phyloP scores from a whole-genome alignment of 192 early-diverging fungal genomes.

The Coemansia sp. region DNA sequence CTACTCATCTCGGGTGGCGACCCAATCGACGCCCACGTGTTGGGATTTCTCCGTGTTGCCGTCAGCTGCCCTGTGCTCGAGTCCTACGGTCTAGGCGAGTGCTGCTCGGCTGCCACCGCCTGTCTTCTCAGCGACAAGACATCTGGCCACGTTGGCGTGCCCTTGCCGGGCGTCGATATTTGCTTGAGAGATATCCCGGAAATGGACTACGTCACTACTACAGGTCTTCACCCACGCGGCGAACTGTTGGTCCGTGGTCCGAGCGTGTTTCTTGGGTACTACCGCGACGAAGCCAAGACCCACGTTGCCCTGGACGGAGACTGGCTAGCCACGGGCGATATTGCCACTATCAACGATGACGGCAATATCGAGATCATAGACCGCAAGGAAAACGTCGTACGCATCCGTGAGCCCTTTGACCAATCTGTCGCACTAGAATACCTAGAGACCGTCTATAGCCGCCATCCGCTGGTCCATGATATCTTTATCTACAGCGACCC shows the following conservation, averaged over 20 bases:
- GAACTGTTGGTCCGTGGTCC: slow-evolving; percentile 85
- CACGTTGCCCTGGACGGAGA: slow-evolving; percentile 73
- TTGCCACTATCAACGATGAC: slow-evolving; percentile 71
- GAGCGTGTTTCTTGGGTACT: slow-evolving; percentile 74
- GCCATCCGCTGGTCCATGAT: slow-evolving; percentile 78
- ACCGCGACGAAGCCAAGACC: slow-evolving; percentile 76
- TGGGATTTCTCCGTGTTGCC: slow-evolving; percentile 63
- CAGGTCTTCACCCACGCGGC: slow-evolving; percentile 78
- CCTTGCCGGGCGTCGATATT: slow-evolving; percentile 71
- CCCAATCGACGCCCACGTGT: slow-evolving; percentile 59
- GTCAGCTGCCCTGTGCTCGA: slow-evolving; percentile 60
- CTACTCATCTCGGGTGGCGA: slow-evolving; percentile 62
- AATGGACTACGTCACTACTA: slow-evolving; percentile 76
- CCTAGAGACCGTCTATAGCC: slow-evolving; percentile 72
- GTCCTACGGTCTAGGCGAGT: slow-evolving; percentile 47
- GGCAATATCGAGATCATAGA: slow-evolving; percentile 79
- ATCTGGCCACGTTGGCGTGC: slow-evolving; percentile 71
- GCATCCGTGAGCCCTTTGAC: slow-evolving; percentile 70
- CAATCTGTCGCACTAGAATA: slow-evolving; percentile 89
- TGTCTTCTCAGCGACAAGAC: slow-evolving; percentile 30
- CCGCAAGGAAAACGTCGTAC: slow-evolving; percentile 73
- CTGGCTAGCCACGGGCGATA: slow-evolving; percentile 85
- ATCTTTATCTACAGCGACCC: slow-evolving; percentile 88
- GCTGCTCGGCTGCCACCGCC: slow-evolving; percentile 26
- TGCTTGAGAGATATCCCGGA: slow-evolving; percentile 84